Evolutionary conservation across 2,329 filamentous ascomycete genomes (phyloP).

Genomic region (Phyllosticta citriasiana): DNA sequence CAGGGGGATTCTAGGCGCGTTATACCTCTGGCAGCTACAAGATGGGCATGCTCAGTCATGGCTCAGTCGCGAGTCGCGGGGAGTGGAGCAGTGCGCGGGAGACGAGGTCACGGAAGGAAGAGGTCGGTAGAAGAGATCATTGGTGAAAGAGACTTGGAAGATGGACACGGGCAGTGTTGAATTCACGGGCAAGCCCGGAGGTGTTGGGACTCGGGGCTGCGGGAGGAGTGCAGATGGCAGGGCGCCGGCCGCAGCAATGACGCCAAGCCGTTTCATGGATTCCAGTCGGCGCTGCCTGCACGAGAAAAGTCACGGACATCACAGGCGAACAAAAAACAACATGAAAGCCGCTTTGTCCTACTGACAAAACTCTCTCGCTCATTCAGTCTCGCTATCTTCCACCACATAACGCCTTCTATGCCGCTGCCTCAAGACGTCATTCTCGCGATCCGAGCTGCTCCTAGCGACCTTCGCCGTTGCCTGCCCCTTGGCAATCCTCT

Average conservation of each 20-base stretch:
- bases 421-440: background rate
- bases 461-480: background rate
- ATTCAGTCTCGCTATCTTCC: conserved; percentile 6
- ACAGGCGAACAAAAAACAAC: background rate
- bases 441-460: conserved; percentile 1
- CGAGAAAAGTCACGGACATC: background rate
- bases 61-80: background rate
- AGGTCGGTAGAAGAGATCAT: background rate
- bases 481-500: background rate
- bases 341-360: background rate
- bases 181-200: background rate
- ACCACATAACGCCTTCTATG: conserved; percentile 4
- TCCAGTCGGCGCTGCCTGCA: background rate
- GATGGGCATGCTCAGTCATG: conserved; percentile 2
- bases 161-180: background rate
- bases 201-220: background rate
- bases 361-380: background rate
- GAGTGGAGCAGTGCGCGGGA: background rate
- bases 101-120: background rate
- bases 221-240: background rate
- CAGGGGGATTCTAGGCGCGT: background rate
- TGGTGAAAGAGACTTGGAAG: background rate
- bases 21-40: conserved; percentile 2
- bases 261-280: background rate
- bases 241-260: background rate